phyloP scores from a whole-genome alignment of 225 moss, liverwort and hornwort genomes.

The Pleurozium schreberi region DNA sequence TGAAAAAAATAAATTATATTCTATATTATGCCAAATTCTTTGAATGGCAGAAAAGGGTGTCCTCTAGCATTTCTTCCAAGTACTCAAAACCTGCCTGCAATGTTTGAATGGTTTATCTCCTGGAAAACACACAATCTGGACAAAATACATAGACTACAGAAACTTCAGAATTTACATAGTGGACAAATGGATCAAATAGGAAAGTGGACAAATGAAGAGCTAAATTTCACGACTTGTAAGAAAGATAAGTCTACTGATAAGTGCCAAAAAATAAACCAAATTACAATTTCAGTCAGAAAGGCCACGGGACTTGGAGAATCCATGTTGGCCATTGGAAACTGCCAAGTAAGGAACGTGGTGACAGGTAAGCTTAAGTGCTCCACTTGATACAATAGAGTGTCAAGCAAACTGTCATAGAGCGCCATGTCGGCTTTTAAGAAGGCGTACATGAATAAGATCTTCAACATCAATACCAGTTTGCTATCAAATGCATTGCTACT shows the following conservation, averaged over 20 bases:
- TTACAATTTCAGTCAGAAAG: not conserved
- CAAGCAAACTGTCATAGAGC: not conserved
- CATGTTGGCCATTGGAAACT: not conserved
- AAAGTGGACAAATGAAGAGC: not conserved
- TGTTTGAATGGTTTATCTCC: not conserved
- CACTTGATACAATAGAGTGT: not conserved
- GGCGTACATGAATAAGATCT: not conserved
- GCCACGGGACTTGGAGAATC: not conserved
- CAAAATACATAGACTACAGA: not conserved
- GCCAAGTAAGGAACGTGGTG: not conserved
- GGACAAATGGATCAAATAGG: not conserved
- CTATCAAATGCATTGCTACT: not conserved
- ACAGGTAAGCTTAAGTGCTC: not conserved
- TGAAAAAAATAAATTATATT: not conserved
- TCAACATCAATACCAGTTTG: not conserved
- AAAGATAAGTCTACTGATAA: not conserved
- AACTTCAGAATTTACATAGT: not conserved
- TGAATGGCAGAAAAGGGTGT: not conserved
- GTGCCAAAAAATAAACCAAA: not conserved
- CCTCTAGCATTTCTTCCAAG: too few species aligned
- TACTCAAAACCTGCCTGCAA: not conserved
- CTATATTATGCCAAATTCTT: not conserved
- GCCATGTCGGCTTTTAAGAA: not conserved
- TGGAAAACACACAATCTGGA: not conserved
- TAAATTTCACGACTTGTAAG: not conserved